Percentiles rank a stretch among this genome's conserved stretches.
Evolutionary conservation across 148 eudicot species (phyloP).

Genomic region (Silene conica): DNA sequence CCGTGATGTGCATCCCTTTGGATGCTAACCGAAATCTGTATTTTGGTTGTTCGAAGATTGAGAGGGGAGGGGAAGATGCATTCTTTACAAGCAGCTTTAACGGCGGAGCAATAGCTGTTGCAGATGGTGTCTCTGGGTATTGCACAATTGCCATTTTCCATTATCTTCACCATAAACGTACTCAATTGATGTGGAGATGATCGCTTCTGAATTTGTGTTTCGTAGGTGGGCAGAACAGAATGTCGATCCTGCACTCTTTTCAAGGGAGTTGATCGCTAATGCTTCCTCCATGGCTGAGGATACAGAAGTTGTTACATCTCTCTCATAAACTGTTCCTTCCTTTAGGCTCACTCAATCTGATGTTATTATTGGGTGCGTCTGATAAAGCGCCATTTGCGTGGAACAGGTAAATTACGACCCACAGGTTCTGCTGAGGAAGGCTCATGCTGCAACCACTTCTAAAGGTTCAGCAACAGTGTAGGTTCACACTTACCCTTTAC

Average conservation of each 20-base stretch:
- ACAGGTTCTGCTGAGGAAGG: constrained; percentile 61
- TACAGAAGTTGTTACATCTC: constrained; percentile 56
- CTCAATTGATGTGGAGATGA: not conserved
- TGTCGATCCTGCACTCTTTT: constrained; percentile 80
- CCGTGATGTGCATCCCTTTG: not conserved
- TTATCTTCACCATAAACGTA: not conserved
- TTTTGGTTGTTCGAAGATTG: constrained; percentile 47
- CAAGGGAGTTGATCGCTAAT: constrained; percentile 64
- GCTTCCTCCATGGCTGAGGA: constrained; percentile 64
- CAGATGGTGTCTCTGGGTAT: constrained; percentile 99
- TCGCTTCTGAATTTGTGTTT: not conserved
- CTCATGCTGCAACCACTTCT: constrained; percentile 80
- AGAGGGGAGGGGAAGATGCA: constrained; percentile 94
- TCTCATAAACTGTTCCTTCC: not conserved
- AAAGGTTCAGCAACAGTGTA: constrained; percentile 95
- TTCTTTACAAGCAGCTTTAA: constrained; percentile 63
- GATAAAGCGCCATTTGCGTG: constrained; percentile 14
- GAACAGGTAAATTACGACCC: constrained; percentile 78
- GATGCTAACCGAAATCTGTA: not conserved
- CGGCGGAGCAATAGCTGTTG: constrained; percentile 84
- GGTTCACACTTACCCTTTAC: constrained; percentile 27
- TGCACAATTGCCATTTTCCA: not conserved
- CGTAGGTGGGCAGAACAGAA: constrained; percentile 80
- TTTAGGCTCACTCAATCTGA: not conserved
- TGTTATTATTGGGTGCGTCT: not conserved